These are phyloP conservation scores for Cryptomeria japonica DNA, from an alignment of 75 land plant genomes.

Conservation along the genomic window DNA sequence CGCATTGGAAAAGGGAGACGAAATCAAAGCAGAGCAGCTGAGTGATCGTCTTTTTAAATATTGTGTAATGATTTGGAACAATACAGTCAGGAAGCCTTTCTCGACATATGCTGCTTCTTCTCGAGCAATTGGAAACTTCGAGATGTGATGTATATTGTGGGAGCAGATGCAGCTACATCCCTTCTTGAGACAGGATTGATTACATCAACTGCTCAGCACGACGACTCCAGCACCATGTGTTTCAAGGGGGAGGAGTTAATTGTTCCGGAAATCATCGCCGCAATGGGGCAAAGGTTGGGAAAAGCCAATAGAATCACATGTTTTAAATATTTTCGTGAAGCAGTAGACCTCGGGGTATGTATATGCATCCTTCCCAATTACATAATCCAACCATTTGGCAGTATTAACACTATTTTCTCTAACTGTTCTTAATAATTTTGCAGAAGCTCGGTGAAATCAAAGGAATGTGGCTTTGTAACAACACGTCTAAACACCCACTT, in stretches of 20 bases:
- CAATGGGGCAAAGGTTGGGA: background rate
- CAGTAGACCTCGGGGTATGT: background rate
- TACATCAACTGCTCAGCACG: background rate
- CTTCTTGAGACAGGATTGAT: background rate
- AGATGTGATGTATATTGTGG: background rate
- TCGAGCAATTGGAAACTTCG: background rate
- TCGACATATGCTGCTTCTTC: background rate
- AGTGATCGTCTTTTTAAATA: background rate
- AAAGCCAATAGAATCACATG: background rate
- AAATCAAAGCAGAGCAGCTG: background rate
- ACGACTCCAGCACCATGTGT: background rate
- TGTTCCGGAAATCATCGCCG: background rate
- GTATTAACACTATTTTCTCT: too few relatives aligned
- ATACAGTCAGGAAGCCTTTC: background rate
- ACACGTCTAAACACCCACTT: too few relatives aligned
- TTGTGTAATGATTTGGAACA: background rate
- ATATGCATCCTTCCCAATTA: too few relatives aligned
- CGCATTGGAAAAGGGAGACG: background rate
- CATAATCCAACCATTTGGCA: too few relatives aligned
- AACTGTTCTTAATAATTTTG: too few relatives aligned
- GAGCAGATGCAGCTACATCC: background rate
- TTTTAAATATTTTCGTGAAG: background rate
- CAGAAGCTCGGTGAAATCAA: too few relatives aligned
- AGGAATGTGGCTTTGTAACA: too few relatives aligned
- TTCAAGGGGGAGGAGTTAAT: background rate